A percentile compares a stretch with the other conserved stretches of the same genome.
Evolutionary conservation across 768 basidiomycete species (phyloP).

Genomic region (Termitomyces sp.): DNA sequence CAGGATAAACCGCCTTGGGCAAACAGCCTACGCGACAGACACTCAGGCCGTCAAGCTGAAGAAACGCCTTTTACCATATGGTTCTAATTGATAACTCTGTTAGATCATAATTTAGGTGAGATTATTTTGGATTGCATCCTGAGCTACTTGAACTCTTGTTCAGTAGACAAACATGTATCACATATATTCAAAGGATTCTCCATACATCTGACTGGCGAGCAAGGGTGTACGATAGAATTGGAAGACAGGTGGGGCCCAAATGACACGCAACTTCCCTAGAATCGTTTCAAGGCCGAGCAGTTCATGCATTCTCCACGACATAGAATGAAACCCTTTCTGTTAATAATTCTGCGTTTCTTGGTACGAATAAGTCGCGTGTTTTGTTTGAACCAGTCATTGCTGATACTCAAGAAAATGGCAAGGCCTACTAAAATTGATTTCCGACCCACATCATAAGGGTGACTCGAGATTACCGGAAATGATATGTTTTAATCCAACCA

Average conservation of each 20-base stretch:
- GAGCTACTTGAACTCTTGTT: background rate
- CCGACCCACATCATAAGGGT: background rate
- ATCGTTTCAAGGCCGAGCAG: background rate
- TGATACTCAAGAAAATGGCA: background rate
- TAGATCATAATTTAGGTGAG: conserved; percentile 2
- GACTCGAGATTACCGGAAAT: background rate
- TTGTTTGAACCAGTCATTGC: background rate
- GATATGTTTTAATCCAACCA: background rate
- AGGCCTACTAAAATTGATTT: background rate
- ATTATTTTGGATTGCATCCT: background rate
- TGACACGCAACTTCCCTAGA: background rate
- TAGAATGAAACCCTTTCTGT: background rate
- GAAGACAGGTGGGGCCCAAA: background rate
- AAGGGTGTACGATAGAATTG: background rate
- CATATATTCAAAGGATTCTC: background rate
- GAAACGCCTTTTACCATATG: conserved; percentile 65
- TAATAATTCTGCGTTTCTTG: too few species aligned
- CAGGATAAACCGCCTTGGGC: conserved; percentile 59
- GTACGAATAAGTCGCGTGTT: background rate
- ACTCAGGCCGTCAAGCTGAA: conserved; percentile 64
- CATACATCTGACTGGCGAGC: background rate
- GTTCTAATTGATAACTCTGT: conserved; percentile 22
- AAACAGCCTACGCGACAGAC: conserved; percentile 59
- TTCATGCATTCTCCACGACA: too few species aligned
- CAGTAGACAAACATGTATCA: conserved; percentile 3